Conservation (phyloP, 345 rosid species). For the Corchorus olitorius region DNA sequence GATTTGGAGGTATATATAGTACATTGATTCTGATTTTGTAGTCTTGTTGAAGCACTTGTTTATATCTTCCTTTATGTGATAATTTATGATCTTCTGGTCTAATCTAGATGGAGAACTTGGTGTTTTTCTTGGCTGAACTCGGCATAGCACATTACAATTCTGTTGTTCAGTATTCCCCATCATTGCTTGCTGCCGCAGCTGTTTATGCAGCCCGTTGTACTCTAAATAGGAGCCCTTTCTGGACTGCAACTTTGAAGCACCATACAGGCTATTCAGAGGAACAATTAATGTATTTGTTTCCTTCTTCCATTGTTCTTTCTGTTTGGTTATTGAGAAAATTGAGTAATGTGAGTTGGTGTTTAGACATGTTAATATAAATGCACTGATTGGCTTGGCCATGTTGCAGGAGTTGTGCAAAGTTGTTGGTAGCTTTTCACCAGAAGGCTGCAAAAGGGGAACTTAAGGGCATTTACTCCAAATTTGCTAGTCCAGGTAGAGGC, state of each 20-base stretch:
- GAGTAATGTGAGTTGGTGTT: constrained; percentile 29
- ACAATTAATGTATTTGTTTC: constrained; percentile 51
- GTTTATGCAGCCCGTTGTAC: constrained; percentile 85
- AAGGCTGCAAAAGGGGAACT: constrained; percentile 57
- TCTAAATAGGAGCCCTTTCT: constrained; percentile 52
- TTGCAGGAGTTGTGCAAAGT: constrained; percentile 65
- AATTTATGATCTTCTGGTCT: too few relatives aligned
- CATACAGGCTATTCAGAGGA: constrained; percentile 69
- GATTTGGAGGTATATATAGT: constrained; percentile 47
- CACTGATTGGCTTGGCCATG: constrained; percentile 39
- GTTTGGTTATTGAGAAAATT: not conserved
- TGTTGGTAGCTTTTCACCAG: constrained; percentile 48
- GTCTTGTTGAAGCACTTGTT: constrained; percentile 5
- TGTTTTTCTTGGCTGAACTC: constrained; percentile 63
- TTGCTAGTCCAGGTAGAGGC: constrained; percentile 48
- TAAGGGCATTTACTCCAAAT: constrained; percentile 63
- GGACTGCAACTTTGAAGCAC: constrained; percentile 67
- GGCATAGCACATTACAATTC: constrained; percentile 64
- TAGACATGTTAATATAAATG: constrained; percentile 79
- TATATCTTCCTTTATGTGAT: not conserved
- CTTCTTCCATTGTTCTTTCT: not conserved
- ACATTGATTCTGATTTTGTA: not conserved
- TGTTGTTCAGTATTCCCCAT: constrained; percentile 43
- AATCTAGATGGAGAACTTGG: constrained; percentile 70
- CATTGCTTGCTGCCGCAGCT: constrained; percentile 80